Evolutionary conservation across 148 eudicot genomes (phyloP).

Genomic region (Oxyria digyna): DNA sequence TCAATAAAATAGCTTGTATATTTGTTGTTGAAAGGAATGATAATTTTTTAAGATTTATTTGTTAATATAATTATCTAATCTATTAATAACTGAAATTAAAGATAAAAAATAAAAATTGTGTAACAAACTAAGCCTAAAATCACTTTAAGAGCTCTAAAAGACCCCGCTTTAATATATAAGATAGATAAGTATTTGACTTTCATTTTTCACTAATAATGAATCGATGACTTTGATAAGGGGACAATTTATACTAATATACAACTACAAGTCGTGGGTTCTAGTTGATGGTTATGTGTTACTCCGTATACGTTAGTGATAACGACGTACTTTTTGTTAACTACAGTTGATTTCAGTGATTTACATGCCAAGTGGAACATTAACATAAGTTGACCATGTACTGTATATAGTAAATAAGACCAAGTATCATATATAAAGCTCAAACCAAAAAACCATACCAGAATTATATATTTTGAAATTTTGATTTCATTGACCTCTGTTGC

Average conservation of each 20-base stretch:
- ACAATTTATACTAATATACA: not conserved
- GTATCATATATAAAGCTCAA: not conserved
- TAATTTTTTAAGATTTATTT: too few species aligned
- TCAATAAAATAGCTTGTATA: too few species aligned
- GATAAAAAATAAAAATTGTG: too few species aligned
- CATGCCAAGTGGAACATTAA: not conserved
- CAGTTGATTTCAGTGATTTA: not conserved
- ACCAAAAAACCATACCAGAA: too few species aligned
- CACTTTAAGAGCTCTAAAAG: too few species aligned
- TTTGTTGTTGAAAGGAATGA: too few species aligned
- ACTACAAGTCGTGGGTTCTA: not conserved
- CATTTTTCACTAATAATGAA: not conserved
- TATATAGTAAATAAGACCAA: not conserved
- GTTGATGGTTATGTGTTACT: not conserved
- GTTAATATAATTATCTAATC: too few species aligned
- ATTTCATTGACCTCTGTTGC: too few species aligned
- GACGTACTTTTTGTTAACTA: not conserved
- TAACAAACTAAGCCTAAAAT: too few species aligned
- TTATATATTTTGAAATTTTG: too few species aligned
- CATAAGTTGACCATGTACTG: not conserved
- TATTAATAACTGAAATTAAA: too few species aligned
- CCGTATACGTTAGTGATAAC: not conserved
- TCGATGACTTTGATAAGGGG: not conserved
- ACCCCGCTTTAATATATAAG: too few species aligned
- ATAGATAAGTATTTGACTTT: not conserved